These are phyloP conservation scores for Colletotrichum sublineola DNA, from an alignment of 2,329 filamentous ascomycete species.

Conservation along the genomic window DNA sequence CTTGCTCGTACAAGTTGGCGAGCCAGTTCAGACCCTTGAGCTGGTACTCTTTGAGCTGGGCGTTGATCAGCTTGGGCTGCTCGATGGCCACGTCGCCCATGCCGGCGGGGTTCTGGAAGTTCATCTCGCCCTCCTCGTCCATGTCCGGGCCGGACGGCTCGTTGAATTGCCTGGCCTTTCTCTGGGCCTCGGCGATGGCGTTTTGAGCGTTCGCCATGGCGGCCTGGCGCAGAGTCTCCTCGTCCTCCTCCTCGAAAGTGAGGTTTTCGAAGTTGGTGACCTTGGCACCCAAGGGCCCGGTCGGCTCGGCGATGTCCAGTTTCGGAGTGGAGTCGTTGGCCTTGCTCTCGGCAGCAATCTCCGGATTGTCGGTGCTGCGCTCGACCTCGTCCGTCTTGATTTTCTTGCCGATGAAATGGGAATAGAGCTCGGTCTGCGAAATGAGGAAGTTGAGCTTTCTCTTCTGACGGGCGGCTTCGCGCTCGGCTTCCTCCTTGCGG, in stretches of 20 bases:
- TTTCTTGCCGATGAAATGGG: conserved; percentile 99
- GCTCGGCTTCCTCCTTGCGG: conserved; percentile 95
- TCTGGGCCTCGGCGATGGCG: conserved; percentile 93
- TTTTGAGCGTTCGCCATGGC: conserved; percentile 97
- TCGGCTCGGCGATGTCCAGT: conserved; percentile 65
- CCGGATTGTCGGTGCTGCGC: conserved; percentile 85
- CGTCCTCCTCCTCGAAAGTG: conserved; percentile 95
- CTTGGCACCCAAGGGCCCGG: conserved; percentile 71
- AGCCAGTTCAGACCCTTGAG: conserved; percentile 99
- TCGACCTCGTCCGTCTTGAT: conserved; percentile 98
- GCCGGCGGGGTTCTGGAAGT: conserved; percentile 98
- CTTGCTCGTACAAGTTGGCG: conserved; percentile 98
- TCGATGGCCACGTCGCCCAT: conserved; percentile 94
- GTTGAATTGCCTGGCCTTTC: conserved; percentile 94
- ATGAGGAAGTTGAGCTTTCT: conserved; percentile 99
- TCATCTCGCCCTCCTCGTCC: conserved; percentile 97
- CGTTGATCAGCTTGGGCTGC: conserved; percentile 92
- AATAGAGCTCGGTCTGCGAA: conserved; percentile 98
- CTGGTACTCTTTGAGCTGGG: conserved; percentile 98
- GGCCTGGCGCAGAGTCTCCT: conserved; percentile 82
- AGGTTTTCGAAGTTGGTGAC: conserved; percentile 95
- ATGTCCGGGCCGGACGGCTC: conserved; percentile 72
- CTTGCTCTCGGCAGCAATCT: conserved; percentile 71
- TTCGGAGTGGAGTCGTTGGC: conserved; percentile 53
- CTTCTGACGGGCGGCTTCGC: conserved; percentile 97